Evolutionary conservation across 1,139 yeast genomes (phyloP), one percentile per base, ranked within the genome.

Genomic region (Lodderomyces jiufengensis): DNA sequence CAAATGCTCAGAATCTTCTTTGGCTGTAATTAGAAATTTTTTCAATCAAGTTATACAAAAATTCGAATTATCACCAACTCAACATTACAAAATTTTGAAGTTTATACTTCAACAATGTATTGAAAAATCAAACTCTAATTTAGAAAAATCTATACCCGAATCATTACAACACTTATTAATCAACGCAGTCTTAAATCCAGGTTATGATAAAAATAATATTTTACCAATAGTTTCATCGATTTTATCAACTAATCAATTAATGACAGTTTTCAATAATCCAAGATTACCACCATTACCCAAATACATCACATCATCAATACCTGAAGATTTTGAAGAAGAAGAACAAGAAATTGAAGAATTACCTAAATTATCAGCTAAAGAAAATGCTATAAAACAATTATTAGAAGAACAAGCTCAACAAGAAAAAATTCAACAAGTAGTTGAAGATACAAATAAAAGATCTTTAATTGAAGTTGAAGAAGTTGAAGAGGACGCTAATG

Each of bases 201-300:
- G 84, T 3, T 66, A 65, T 36, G 73, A 73, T 31, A 76, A 78
- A 41, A 70, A 75, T 29, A 79, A 86, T 9, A 66, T 84, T 21
- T 64, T 85, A 42, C 95, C 96, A 9, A 79, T 87, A 44, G 82
- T 84, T 1, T 59, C 76, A n/a, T 57, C 68, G 2, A 61, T 71
- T 4, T 56, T 85, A 45, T 66, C 65, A 3, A 49, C 59, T 16
- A 70, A 70, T 43, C 59, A 58, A 2, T 46, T 73, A 14, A 44
- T 72, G 29, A 78, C 80, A 51, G 70, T 79, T 3, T 66, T 86
- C 49, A 72, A 78, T 42, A 84, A 84, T 49, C 95, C 96, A 26
- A 68, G 94, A 46, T 76, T 87, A 47, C 96, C 96, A 2, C 75
- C 86, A 27, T 59, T 73, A 37, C 70, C 77, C 4, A 49, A 57